Percentiles rank a stretch among this genome's conserved stretches.
Conservation (phyloP, 208 protist genomes). For the Trypanosomatidae sp. region DNA sequence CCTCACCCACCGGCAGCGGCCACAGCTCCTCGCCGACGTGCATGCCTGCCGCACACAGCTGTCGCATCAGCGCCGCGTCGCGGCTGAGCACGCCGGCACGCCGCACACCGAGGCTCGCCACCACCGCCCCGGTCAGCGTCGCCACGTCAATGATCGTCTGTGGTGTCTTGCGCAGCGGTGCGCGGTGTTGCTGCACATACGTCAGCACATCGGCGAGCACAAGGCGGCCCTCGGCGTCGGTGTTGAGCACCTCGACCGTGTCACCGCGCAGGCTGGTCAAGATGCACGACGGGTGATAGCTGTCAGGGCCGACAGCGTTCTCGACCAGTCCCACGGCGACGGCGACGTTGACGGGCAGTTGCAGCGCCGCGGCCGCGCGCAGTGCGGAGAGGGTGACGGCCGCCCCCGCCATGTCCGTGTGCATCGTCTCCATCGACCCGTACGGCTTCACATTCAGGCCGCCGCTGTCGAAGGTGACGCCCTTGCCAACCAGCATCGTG, state of each 20-base stretch:
- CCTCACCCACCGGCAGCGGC: slow-evolving; percentile 76
- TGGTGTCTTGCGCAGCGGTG: slow-evolving; percentile 35
- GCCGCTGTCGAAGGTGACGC: slow-evolving; percentile 87
- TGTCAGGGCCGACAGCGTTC: slow-evolving; percentile 75
- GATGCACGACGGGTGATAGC: slow-evolving; percentile 74
- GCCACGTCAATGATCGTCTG: slow-evolving; percentile 78
- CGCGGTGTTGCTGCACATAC: slow-evolving; percentile 56
- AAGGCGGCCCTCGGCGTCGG: slow-evolving; percentile 86
- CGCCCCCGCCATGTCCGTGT: slow-evolving; percentile 88
- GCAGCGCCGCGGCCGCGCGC: slow-evolving; percentile 43
- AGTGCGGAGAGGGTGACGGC: slow-evolving; percentile 66
- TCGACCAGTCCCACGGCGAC: slow-evolving; percentile 71
- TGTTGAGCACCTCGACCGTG: slow-evolving; percentile 86
- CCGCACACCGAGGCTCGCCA: slow-evolving; percentile 57
- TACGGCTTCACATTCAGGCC: slow-evolving; percentile 86
- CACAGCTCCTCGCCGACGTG: slow-evolving; percentile 64
- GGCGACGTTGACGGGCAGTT: slow-evolving; percentile 65
- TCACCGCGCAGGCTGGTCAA: slow-evolving; percentile 62
- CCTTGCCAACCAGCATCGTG: slow-evolving; percentile 79
- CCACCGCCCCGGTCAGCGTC: slow-evolving; percentile 83
- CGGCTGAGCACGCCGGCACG: slow-evolving; percentile 69
- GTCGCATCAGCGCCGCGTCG: slow-evolving; percentile 13
- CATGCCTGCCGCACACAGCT: slow-evolving; percentile 34
- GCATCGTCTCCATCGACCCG: slow-evolving; percentile 88
- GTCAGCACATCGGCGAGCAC: slow-evolving; percentile 84